Conservation (phyloP, 169 alveolate species). For the Neospora caninum region DNA sequence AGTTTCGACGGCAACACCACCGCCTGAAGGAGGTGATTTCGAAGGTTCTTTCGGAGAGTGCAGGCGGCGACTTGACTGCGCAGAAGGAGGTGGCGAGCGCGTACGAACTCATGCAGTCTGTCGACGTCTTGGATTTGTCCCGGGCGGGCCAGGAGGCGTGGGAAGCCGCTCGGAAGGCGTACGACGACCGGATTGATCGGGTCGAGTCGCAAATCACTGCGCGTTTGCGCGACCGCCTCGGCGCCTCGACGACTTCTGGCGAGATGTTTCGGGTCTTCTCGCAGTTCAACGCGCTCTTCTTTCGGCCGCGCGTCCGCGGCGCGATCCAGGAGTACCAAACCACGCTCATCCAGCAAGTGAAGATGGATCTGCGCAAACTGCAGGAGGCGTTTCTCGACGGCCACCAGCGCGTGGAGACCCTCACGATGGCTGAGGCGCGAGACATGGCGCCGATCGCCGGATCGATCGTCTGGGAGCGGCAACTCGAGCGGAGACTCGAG, state of each 20-base stretch:
- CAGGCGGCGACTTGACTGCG: constrained; percentile 76
- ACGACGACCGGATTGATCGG: constrained; percentile 92
- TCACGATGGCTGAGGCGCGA: constrained; percentile 87
- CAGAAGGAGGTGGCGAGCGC: constrained; percentile 88
- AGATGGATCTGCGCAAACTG: constrained; percentile 89
- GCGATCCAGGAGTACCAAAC: constrained; percentile 97
- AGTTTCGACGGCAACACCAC: constrained; percentile 93
- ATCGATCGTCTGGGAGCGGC: constrained; percentile 94
- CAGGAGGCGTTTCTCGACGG: constrained; percentile 90
- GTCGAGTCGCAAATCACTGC: constrained; percentile 95
- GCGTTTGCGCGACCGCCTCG: constrained; percentile 93
- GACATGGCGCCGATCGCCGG: constrained; percentile 96
- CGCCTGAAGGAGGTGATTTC: constrained; percentile 90
- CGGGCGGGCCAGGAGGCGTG: constrained; percentile 76
- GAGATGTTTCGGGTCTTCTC: constrained; percentile 96
- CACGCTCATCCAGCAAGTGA: constrained; percentile 86
- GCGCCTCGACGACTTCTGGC: constrained; percentile 93
- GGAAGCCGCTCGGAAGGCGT: constrained; percentile 74
- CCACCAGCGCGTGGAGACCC: constrained; percentile 90
- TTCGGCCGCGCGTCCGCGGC: constrained; percentile 95
- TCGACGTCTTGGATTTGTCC: constrained; percentile 78
- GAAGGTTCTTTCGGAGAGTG: constrained; percentile 76
- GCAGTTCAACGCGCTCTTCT: constrained; percentile 94
- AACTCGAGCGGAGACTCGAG: constrained; percentile 86
- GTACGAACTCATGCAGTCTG: constrained; percentile 75